Evolutionary conservation across 2,329 filamentous ascomycete genomes (phyloP).

Genomic region (Ceratocystis variospora): DNA sequence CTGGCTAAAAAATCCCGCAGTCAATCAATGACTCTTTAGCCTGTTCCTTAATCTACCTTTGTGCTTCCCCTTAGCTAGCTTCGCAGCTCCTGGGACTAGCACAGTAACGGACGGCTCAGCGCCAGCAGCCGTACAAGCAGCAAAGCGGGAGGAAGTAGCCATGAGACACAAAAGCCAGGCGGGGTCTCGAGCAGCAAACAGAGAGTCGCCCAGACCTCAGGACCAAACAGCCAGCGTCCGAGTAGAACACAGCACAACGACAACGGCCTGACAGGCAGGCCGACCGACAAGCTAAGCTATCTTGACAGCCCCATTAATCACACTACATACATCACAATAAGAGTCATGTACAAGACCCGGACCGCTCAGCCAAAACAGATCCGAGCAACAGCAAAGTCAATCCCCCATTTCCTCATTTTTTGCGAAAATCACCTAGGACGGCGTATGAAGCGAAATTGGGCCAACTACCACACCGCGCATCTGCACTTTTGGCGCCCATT

Average conservation of each 20-base stretch:
- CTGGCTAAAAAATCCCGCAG: slow-evolving; percentile 1
- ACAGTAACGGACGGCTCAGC: neutral
- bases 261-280: too few species aligned
- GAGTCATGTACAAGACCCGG: neutral
- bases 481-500: neutral
- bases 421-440: slow-evolving; percentile 1
- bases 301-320: neutral
- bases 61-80: neutral
- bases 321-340: neutral
- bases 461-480: neutral
- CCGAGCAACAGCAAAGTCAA: neutral
- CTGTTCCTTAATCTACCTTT: neutral
- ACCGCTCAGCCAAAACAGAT: neutral
- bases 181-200: neutral
- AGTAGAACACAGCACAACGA: too few species aligned
- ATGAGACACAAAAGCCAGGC: neutral
- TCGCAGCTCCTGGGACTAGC: neutral
- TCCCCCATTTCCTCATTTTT: neutral
- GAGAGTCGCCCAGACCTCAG: neutral
- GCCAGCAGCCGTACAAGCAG: neutral
- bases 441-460: slow-evolving; percentile 1
- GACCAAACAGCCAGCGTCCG: too few species aligned
- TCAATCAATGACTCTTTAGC: neutral
- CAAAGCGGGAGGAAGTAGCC: neutral
- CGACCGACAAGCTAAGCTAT: too few species aligned